Evolutionary conservation across 169 alveolate species (phyloP).

Genomic region (Plasmodium reichenowi): DNA sequence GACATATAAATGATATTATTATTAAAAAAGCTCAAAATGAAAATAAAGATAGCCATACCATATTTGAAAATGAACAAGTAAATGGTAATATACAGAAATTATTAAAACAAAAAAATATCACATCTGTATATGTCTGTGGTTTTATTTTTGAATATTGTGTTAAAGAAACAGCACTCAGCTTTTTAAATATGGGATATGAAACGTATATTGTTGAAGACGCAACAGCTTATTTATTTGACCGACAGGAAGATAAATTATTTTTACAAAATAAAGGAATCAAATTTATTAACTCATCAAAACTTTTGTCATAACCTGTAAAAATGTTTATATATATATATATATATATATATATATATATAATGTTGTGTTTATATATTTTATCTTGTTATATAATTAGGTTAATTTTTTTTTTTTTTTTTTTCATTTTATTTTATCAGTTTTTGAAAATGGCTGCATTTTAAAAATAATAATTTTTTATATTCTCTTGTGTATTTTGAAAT

Average conservation of each 20-base stretch:
- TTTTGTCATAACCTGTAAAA: slow-evolving; percentile 1
- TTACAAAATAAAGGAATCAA: slow-evolving; percentile 46
- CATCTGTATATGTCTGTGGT: slow-evolving; percentile 56
- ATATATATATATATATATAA: no score
- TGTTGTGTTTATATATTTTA: not conserved
- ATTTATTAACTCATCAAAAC: slow-evolving; percentile 28
- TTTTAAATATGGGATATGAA: slow-evolving; percentile 22
- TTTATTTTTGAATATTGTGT: slow-evolving; percentile 73
- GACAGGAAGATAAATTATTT: slow-evolving; percentile 17
- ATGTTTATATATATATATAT: no score
- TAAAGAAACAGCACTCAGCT: slow-evolving; percentile 60
- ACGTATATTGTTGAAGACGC: slow-evolving; percentile 74
- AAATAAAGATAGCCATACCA: slow-evolving; percentile 41
- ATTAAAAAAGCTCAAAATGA: slow-evolving; percentile 47
- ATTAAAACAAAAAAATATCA: slow-evolving; percentile 22
- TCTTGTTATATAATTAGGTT: no score
- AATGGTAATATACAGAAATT: slow-evolving; percentile 9
- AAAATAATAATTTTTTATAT: no score
- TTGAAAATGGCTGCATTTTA: no score
- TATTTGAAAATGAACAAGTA: slow-evolving; percentile 42
- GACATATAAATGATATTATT: slow-evolving; percentile 50
- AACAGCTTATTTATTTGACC: slow-evolving; percentile 41
- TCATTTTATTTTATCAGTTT: no score
- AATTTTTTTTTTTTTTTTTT: no score
- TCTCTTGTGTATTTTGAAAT: no score